These are phyloP conservation scores for Cyberlindnera bimundalis DNA, from an alignment of 805 yeast species.

Conservation along the genomic window DNA sequence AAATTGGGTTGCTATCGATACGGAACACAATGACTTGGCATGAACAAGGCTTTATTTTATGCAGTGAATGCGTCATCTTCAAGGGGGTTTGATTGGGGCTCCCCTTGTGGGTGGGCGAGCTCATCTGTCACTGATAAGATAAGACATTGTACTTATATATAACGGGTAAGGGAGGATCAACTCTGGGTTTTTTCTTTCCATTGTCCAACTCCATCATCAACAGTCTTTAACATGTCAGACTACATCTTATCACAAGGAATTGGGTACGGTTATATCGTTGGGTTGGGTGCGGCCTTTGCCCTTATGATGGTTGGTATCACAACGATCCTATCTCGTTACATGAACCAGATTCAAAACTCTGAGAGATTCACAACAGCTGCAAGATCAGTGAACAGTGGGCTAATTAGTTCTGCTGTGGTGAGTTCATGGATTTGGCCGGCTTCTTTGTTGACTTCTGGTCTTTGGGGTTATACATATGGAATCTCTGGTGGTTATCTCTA, in stretches of 20 bases:
- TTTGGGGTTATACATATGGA: conserved; percentile 41
- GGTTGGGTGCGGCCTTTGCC: conserved; percentile 43
- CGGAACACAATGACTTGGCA: no score
- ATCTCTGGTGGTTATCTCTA: conserved; percentile 39
- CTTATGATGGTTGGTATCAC: conserved; percentile 36
- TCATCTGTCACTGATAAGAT: no score
- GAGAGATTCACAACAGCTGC: conserved; percentile 39
- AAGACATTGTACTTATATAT: no score
- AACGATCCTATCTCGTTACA: conserved; percentile 32
- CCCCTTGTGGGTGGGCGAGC: no score
- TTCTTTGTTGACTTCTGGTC: conserved; percentile 35
- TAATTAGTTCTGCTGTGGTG: conserved; percentile 42
- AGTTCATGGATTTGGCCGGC: conserved; percentile 48
- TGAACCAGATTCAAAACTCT: conserved; percentile 40
- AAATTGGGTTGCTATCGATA: no score
- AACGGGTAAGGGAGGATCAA: no score
- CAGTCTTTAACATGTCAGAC: no score
- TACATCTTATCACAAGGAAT: conserved; percentile 17
- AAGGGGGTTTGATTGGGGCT: no score
- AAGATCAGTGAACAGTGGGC: conserved; percentile 39
- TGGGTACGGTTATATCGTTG: conserved; percentile 40
- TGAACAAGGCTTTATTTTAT: no score
- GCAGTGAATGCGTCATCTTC: no score
- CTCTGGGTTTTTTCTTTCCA: no score
- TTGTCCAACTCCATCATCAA: no score